These are phyloP conservation scores for Apodospora peruviana DNA, from an alignment of 495 filamentous ascomycete genomes.

Conservation along the genomic window DNA sequence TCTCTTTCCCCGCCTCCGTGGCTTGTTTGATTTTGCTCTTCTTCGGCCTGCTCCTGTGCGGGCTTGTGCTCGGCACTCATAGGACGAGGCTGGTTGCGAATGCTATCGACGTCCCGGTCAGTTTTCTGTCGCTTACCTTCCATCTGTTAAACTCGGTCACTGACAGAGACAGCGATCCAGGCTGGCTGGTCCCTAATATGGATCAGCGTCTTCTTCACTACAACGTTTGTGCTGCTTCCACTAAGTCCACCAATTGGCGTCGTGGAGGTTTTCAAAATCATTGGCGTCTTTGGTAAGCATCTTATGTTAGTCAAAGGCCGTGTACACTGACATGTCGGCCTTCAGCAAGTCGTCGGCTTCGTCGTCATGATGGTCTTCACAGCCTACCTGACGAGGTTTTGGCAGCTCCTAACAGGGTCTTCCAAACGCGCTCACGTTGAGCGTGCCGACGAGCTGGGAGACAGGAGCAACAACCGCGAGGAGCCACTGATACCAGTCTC, in stretches of 20 bases:
- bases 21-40: slow-evolving; percentile 46
- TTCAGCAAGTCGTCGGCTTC: slow-evolving; percentile 39
- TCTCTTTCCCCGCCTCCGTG: slow-evolving; percentile 50
- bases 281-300: slow-evolving; percentile 47
- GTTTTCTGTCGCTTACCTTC: background rate
- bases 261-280: slow-evolving; percentile 49
- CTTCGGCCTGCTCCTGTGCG: slow-evolving; percentile 35
- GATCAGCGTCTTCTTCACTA: slow-evolving; percentile 52
- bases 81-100: slow-evolving; percentile 38
- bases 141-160: background rate
- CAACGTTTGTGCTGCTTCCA: slow-evolving; percentile 49
- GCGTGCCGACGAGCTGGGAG: slow-evolving; percentile 44
- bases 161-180: slow-evolving; percentile 15
- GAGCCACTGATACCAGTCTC: slow-evolving; percentile 34
- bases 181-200: slow-evolving; percentile 49
- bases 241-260: slow-evolving; percentile 45
- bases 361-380: slow-evolving; percentile 38
- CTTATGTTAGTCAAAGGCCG: background rate
- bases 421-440: slow-evolving; percentile 43
- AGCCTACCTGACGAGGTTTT: slow-evolving; percentile 43
- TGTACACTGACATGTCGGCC: background rate
- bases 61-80: slow-evolving; percentile 38
- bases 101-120: slow-evolving; percentile 46
- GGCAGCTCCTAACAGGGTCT: slow-evolving; percentile 43
- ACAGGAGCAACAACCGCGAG: background rate